These are phyloP conservation scores for Desmodesmus armatus DNA, from an alignment of 139 green algal genomes.

Conservation along the genomic window DNA sequence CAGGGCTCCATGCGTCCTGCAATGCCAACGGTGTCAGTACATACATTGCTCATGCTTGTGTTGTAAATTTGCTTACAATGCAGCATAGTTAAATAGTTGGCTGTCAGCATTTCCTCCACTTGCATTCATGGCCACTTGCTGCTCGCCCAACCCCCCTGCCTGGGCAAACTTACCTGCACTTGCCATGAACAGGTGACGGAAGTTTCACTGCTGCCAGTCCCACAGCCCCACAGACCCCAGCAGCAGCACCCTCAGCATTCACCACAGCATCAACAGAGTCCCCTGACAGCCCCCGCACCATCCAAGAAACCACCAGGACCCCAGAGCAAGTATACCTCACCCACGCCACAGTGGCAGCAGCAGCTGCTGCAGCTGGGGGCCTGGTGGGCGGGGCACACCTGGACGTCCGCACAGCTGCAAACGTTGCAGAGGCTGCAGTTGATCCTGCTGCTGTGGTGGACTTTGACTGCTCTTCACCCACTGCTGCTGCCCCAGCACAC, in stretches of 20 bases:
- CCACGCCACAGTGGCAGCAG: neutral
- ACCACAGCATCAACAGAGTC: neutral
- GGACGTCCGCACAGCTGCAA: neutral
- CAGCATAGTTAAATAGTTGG: no score
- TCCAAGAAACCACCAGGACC: constrained; percentile 17
- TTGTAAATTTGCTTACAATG: no score
- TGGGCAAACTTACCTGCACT: neutral
- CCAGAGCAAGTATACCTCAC: neutral
- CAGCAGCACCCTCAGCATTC: no score
- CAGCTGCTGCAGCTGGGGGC: neutral
- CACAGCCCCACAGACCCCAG: neutral
- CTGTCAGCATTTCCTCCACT: no score
- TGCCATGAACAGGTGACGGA: neutral
- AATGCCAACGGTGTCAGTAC: no score
- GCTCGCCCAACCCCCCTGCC: neutral
- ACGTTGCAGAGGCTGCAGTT: neutral
- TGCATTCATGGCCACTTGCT: neutral
- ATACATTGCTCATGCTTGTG: no score
- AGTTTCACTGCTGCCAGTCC: neutral
- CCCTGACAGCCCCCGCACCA: neutral
- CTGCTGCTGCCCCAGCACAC: neutral
- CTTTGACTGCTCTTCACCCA: neutral
- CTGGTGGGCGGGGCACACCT: neutral
- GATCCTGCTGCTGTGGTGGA: constrained; percentile 25
- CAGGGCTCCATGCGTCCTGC: no score